Conservation (phyloP, 2,329 filamentous ascomycete species). For the Phialophora macrospora region DNA sequence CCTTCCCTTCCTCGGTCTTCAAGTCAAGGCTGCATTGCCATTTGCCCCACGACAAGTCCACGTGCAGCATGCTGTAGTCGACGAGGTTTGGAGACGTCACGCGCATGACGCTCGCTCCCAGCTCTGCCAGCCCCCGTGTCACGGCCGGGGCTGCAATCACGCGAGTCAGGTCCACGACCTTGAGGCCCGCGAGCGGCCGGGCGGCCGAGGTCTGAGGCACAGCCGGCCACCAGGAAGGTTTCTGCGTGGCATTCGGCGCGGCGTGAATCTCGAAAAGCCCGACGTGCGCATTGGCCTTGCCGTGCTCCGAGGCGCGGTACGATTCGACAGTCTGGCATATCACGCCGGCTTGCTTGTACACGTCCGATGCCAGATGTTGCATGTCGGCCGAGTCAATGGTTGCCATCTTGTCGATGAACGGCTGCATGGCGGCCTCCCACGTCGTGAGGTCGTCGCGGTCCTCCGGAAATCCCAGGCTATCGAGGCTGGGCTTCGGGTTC, state of each 20-base stretch:
- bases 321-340: conserved; percentile 48
- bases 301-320: conserved; percentile 48
- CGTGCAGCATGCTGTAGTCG: conserved; percentile 64
- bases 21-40: conserved; percentile 65
- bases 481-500: conserved; percentile 53
- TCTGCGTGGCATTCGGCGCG: conserved; percentile 21
- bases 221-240: conserved; percentile 33
- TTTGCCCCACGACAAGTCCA: conserved; percentile 75
- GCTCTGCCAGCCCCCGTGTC: conserved; percentile 50
- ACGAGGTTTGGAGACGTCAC: conserved; percentile 51
- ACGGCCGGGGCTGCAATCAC: conserved; percentile 54
- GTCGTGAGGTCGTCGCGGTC: conserved; percentile 40
- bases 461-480: conserved; percentile 45
- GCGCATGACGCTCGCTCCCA: conserved; percentile 55
- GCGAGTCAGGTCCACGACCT: conserved; percentile 56
- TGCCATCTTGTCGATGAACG: conserved; percentile 45
- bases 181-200: conserved; percentile 53
- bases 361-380: conserved; percentile 46
- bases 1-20: conserved; percentile 48
- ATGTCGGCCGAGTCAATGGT: conserved; percentile 45
- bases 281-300: conserved; percentile 50
- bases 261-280: conserved; percentile 49
- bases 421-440: conserved; percentile 43
- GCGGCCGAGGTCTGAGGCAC: conserved; percentile 40
- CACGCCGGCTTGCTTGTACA: conserved; percentile 49